Base-by-base conservation (phyloP, 2,329 filamentous ascomycete species). In the Phialophora macrospora region DNA sequence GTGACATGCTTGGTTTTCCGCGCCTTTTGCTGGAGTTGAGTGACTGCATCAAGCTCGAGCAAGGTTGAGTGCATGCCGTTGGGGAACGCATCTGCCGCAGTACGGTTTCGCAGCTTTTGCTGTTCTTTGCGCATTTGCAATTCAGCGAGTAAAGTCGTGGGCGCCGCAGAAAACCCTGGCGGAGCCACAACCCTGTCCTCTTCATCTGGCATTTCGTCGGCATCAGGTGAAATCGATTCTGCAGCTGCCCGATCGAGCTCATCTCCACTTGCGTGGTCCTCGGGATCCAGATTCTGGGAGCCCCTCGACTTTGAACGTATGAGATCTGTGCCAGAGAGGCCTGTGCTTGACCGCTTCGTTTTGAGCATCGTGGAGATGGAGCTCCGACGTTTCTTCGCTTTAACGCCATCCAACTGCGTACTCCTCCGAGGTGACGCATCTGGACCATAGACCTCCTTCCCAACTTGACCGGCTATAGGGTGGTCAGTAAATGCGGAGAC, bases 401-500 rank as follows among this genome's bases (percentile, higher is more conserved):
- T 68, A 8, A 48, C 52, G 7, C 63, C 49, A n/a, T 55, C 38
- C 30, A 65, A 41, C 54, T 65, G 65, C 8, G 48, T 55, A 59
- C 75, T 78, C 66, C 75, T 77, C 24, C 75, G 73, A 30, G 74
- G 70, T 5, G 74, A 71, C 2, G 65, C 55, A 48, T 68, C 52
- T 17, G 52, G 56, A 7, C 90, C 90, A 74, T 95, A 96, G 0
- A 93, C 85, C 72, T 94, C 90, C 4, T 85, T 77, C 26, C 92
- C 90, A 11, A 93, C 82, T 68, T 88, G 87, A 4, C 93, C 93
- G 30, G 89, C 90, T 74, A 91, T 93, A 0, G 89, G 87, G 76
- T 97, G 93, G 73, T 97, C 92, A 0, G 91, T 96, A 73, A 98
- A 98, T 28, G 93, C 94, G 70, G 84, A 92, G 32, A 97, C 93